Conservation (phyloP, 257 asterid species). For the Cynanchum wilfordii region DNA sequence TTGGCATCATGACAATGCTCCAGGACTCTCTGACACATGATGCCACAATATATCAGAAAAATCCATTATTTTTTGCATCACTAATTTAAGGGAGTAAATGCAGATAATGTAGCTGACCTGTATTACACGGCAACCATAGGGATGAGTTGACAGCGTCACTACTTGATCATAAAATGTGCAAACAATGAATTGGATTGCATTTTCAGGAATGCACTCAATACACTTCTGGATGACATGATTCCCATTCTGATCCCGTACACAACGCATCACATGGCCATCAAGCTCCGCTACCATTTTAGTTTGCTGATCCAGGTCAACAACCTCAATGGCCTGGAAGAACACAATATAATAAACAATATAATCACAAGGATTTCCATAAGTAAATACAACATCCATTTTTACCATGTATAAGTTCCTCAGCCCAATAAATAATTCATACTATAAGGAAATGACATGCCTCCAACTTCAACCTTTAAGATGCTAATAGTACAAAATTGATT, state of each 20-base stretch:
- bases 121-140: slow-evolving; percentile 87
- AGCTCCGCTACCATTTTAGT: slow-evolving; percentile 69
- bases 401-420: neutral
- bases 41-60: slow-evolving; percentile 21
- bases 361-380: neutral
- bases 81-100: neutral
- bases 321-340: slow-evolving; percentile 62
- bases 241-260: slow-evolving; percentile 87
- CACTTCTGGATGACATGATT: slow-evolving; percentile 86
- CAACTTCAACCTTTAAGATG: neutral
- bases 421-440: neutral
- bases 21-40: slow-evolving; percentile 56
- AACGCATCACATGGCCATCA: slow-evolving; percentile 72
- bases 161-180: slow-evolving; percentile 60
- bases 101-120: slow-evolving; percentile 38
- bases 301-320: slow-evolving; percentile 66
- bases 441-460: neutral
- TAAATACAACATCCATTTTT: neutral
- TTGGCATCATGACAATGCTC: slow-evolving; percentile 58
- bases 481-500: neutral
- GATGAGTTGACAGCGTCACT: slow-evolving; percentile 68
- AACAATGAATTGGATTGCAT: slow-evolving; percentile 54
- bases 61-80: slow-evolving; percentile 7
- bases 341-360: neutral
- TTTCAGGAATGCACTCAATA: slow-evolving; percentile 77